A percentile compares a stretch with the other conserved stretches of the same genome.
These are phyloP conservation scores for Schrenkiella parvula DNA, from an alignment of 345 rosid species.

Conservation along the genomic window DNA sequence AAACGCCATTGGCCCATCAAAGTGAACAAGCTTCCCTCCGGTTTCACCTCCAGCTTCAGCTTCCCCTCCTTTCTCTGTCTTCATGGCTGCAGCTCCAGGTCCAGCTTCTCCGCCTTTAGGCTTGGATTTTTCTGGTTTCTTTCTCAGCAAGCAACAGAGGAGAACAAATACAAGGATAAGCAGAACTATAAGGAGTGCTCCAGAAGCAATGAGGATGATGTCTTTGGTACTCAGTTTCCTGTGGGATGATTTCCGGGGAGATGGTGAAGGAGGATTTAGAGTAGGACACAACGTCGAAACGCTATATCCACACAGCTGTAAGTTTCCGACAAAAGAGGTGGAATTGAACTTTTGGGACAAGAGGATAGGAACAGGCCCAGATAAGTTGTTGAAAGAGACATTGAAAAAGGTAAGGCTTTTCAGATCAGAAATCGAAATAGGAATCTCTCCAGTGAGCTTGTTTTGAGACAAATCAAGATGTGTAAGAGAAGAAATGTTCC, in stretches of 20 bases:
- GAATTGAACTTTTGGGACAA: conserved; percentile 69
- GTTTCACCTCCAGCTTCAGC: conserved; percentile 65
- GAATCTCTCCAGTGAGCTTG: conserved; percentile 65
- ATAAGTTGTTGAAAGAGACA: conserved; percentile 82
- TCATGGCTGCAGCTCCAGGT: conserved; percentile 24
- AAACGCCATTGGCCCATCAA: conserved; percentile 86
- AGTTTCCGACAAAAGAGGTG: conserved; percentile 70
- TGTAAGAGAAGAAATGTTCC: conserved; percentile 42
- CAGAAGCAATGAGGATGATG: conserved; percentile 71
- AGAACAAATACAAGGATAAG: conserved; percentile 54
- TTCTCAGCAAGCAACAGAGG: conserved; percentile 66
- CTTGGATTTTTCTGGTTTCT: conserved; percentile 41
- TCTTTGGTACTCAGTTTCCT: conserved; percentile 63
- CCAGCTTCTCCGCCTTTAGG: conserved; percentile 38
- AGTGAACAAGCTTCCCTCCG: conserved; percentile 92
- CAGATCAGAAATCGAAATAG: conserved; percentile 49
- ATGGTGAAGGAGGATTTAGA: conserved; percentile 38
- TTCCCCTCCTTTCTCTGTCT: conserved; percentile 57
- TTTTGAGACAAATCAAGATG: conserved; percentile 61
- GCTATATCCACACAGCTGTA: conserved; percentile 74
- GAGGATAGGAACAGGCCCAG: conserved; percentile 71
- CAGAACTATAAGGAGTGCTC: conserved; percentile 52
- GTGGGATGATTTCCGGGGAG: conserved; percentile 32
- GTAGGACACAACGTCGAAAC: conserved; percentile 52
- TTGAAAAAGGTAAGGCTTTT: conserved; percentile 55